Conservation (phyloP, 345 rosid genomes). For the Psidium friedrichsthalianum region DNA sequence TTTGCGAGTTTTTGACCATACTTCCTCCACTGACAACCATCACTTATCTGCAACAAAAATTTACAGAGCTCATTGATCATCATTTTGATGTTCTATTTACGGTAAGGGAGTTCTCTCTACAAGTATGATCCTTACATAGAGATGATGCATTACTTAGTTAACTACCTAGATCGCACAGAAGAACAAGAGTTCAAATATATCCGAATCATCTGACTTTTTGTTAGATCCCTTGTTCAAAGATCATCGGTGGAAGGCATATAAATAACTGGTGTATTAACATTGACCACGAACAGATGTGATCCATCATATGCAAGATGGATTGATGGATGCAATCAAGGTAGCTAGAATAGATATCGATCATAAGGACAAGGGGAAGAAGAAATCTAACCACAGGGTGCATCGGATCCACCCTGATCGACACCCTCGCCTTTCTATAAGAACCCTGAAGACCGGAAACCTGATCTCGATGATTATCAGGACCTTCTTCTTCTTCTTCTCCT, state of each 20-base stretch:
- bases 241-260: background rate
- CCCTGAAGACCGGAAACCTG: constrained; percentile 1
- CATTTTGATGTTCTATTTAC: background rate
- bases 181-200: background rate
- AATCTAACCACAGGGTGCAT: constrained; percentile 37
- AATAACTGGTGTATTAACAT: background rate
- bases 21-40: constrained; percentile 96
- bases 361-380: background rate
- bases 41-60: constrained; percentile 40
- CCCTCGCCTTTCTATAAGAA: constrained; percentile 49
- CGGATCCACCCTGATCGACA: constrained; percentile 49
- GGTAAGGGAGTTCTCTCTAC: background rate
- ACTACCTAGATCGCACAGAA: too few relatives aligned
- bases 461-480: background rate
- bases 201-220: background rate
- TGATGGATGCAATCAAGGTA: background rate
- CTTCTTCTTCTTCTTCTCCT: background rate
- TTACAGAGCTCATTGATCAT: background rate
- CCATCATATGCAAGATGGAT: background rate
- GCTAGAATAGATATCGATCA: background rate
- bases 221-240: background rate
- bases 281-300: background rate
- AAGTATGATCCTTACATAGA: background rate
- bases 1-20: constrained; percentile 88
- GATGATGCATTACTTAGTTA: background rate